These are phyloP conservation scores for Tillandsia fasciculata DNA, from an alignment of 176 grass and related monocot species.

Conservation along the genomic window DNA sequence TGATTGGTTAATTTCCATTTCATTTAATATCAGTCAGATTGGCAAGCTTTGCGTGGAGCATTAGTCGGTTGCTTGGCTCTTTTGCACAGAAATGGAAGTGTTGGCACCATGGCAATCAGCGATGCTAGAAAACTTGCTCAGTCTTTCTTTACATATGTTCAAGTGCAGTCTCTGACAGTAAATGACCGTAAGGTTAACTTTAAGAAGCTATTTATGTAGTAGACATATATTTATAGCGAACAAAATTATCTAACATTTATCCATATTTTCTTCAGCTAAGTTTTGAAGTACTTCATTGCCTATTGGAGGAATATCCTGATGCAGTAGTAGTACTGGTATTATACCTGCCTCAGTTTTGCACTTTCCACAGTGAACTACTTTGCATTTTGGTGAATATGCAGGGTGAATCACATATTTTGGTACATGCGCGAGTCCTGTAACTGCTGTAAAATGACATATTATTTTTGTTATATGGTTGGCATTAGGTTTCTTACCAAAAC, in stretches of 20 bases:
- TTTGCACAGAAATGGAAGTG: slow-evolving; percentile 55
- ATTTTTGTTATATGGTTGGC: too few species aligned
- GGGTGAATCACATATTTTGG: slow-evolving; percentile 7
- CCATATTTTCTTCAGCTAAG: slow-evolving; percentile 47
- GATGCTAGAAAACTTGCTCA: slow-evolving; percentile 63
- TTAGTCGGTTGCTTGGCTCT: slow-evolving; percentile 75
- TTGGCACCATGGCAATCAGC: slow-evolving; percentile 36
- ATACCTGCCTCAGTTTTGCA: background rate
- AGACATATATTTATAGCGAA: slow-evolving; percentile 12
- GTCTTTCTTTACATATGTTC: slow-evolving; percentile 57
- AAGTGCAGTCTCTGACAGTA: slow-evolving; percentile 59
- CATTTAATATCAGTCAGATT: slow-evolving; percentile 63
- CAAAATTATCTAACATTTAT: slow-evolving; percentile 12
- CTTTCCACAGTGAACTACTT: background rate
- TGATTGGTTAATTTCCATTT: background rate
- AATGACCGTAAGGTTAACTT: slow-evolving; percentile 74
- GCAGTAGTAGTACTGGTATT: slow-evolving; percentile 54
- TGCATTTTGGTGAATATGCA: background rate
- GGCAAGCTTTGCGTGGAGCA: slow-evolving; percentile 65
- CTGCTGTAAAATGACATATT: background rate
- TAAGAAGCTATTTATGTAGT: slow-evolving; percentile 5
- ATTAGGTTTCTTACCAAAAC: too few species aligned
- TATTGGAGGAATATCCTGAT: slow-evolving; percentile 52
- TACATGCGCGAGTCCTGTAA: background rate
- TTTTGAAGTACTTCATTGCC: slow-evolving; percentile 63